Evolutionary conservation across 306 rosid genomes (phyloP).

Genomic region (Hippophae gyantsensis): DNA sequence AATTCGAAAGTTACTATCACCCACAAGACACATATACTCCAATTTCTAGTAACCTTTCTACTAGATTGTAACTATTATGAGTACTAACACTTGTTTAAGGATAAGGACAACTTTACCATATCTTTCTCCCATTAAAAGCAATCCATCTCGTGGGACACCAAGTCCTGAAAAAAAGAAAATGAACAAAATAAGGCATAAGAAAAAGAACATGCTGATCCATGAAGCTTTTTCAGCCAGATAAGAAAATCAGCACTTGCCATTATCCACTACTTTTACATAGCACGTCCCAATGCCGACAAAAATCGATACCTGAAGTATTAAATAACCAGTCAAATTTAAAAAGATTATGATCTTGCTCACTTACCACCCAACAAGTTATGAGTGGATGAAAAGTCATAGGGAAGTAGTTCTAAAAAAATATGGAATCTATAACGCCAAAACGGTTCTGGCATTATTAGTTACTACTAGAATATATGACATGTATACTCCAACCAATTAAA

Average conservation of each 20-base stretch:
- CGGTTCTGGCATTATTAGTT: too few species aligned
- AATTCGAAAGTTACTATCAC: too few species aligned
- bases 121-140: conserved; percentile 79
- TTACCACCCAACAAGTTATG: neutral
- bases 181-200: neutral
- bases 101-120: conserved; percentile 36
- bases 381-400: too few species aligned
- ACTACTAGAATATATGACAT: too few species aligned
- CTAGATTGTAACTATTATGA: neutral
- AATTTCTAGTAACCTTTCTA: neutral
- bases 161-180: conserved; percentile 39
- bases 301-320: conserved; percentile 51
- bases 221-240: conserved; percentile 12
- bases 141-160: conserved; percentile 75
- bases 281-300: conserved; percentile 47
- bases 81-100: neutral
- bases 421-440: too few species aligned
- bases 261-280: conserved; percentile 68
- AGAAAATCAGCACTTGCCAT: conserved; percentile 41
- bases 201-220: neutral
- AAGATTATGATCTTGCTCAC: neutral
- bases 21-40: neutral
- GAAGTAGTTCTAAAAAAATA: too few species aligned
- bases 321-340: conserved; percentile 7
- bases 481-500: too few species aligned